Conservation (phyloP, 306 rosid species). For the Bauhinia variegata region DNA sequence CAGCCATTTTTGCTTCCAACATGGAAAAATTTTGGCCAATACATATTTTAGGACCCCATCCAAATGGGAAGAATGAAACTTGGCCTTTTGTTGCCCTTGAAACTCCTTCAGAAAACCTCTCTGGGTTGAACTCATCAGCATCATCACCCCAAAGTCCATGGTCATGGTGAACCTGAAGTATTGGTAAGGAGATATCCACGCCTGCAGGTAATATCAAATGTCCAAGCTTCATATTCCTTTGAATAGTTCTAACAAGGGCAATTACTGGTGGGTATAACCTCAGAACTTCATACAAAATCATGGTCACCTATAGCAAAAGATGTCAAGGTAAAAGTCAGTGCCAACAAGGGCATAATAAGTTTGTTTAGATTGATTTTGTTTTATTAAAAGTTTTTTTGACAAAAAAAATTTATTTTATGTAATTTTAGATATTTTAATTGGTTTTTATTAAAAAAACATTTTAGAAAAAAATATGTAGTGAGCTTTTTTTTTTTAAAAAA, state of each 20-base stretch:
- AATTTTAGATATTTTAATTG: no score
- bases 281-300: conserved; percentile 42
- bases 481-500: no score
- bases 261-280: conserved; percentile 42
- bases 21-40: conserved; percentile 29
- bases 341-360: no score
- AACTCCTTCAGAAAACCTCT: conserved; percentile 37
- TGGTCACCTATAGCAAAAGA: conserved; percentile 33
- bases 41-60: conserved; percentile 33
- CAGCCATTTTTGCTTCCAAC: conserved; percentile 42
- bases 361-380: no score
- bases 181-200: conserved; percentile 20
- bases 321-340: background rate
- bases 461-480: no score
- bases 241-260: background rate
- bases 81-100: conserved; percentile 20
- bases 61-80: conserved; percentile 26
- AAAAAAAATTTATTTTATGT: no score
- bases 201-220: conserved; percentile 35
- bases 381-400: no score
- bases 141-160: conserved; percentile 48
- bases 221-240: conserved; percentile 34
- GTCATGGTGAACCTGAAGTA: conserved; percentile 28
- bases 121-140: conserved; percentile 33
- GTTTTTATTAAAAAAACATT: no score